Conservation (phyloP, 2,329 filamentous ascomycete species). For the Penicillium sp. region DNA sequence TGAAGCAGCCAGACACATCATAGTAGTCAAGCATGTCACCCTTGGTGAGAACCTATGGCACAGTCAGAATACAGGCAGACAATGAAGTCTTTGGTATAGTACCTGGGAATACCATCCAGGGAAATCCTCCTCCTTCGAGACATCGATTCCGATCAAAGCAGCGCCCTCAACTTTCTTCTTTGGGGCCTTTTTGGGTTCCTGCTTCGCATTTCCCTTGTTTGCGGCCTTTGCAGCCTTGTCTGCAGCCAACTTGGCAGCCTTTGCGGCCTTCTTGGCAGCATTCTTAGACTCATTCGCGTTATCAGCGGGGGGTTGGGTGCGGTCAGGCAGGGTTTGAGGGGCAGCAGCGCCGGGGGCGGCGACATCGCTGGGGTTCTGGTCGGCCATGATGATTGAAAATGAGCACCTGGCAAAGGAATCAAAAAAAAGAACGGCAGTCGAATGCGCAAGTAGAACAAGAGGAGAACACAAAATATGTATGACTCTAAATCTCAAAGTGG, state of each 20-base stretch:
- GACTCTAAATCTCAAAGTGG: constrained; percentile 38
- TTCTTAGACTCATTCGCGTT: constrained; percentile 38
- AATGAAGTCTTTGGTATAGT: not conserved
- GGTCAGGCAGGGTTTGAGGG: constrained; percentile 40
- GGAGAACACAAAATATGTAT: constrained; percentile 9
- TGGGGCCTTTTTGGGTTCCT: constrained; percentile 46
- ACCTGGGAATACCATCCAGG: constrained; percentile 91
- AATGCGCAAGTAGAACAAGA: constrained; percentile 11
- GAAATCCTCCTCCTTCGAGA: constrained; percentile 82
- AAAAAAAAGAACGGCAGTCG: constrained; percentile 17
- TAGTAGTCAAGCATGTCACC: constrained; percentile 91
- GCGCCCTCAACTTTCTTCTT: constrained; percentile 61
- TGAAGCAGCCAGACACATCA: constrained; percentile 83
- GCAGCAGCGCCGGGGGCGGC: constrained; percentile 26
- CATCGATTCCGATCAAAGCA: constrained; percentile 81
- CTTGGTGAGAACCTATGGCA: constrained; percentile 76
- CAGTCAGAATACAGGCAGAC: not conserved
- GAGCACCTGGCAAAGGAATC: constrained; percentile 7
- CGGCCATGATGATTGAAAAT: constrained; percentile 31
- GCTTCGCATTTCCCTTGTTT: constrained; percentile 40
- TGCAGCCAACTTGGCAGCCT: constrained; percentile 45
- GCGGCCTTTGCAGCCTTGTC: constrained; percentile 41
- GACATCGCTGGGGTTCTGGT: constrained; percentile 30
- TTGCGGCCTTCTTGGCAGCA: constrained; percentile 51
- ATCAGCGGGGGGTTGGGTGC: constrained; percentile 42